These are phyloP conservation scores for Guadua angustifolia DNA, from an alignment of 176 grass and related monocot genomes.

Conservation along the genomic window DNA sequence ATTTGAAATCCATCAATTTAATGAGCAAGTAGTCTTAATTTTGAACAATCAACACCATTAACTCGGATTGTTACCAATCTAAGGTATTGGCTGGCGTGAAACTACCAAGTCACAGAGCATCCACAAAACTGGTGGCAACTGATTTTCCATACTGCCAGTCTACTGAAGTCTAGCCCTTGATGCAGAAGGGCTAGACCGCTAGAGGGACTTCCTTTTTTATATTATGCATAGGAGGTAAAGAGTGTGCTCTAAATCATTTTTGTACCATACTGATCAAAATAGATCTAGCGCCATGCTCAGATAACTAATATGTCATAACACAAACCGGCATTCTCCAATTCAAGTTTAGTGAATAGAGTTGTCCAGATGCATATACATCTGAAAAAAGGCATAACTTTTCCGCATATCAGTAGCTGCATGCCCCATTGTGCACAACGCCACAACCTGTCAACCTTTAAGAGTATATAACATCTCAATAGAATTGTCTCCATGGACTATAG, in stretches of 20 bases:
- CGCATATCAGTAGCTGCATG: conserved; percentile 18
- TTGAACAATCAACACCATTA: conserved; percentile 11
- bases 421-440: not conserved
- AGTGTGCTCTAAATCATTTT: not conserved
- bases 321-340: not conserved
- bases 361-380: not conserved
- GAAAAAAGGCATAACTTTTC: not conserved
- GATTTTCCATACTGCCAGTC: not conserved
- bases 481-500: not conserved
- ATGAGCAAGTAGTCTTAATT: not conserved
- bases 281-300: not conserved
- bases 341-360: not conserved
- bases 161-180: not conserved
- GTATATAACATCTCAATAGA: not conserved
- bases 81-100: not conserved
- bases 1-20: not conserved
- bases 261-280: not conserved
- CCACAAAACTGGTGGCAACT: not conserved
- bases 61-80: not conserved
- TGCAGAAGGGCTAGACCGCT: no score
- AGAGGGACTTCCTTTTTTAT: no score
- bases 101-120: not conserved
- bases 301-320: not conserved
- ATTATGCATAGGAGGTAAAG: not conserved
- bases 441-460: not conserved